Evolutionary conservation across 768 basidiomycete genomes (phyloP).

Genomic region (Botryobasidium botryosum): DNA sequence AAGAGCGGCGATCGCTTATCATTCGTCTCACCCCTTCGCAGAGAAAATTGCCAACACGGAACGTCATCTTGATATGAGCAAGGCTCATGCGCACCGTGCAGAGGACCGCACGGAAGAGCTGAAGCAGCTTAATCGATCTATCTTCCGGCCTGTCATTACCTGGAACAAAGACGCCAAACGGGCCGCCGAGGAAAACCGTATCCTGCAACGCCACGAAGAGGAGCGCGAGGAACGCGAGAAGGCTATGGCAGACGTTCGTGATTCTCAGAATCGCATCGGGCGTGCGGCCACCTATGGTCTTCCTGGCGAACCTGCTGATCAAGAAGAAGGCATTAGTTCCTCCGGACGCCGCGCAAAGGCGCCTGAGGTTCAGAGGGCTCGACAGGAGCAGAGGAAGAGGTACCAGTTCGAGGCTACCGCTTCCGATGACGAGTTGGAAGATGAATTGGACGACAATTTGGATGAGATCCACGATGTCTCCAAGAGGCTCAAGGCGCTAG

Average conservation of each 20-base stretch:
- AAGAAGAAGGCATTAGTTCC: slow-evolving; percentile 25
- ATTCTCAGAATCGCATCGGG: slow-evolving; percentile 74
- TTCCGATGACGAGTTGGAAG: slow-evolving; percentile 87
- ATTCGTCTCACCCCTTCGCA: slow-evolving; percentile 18
- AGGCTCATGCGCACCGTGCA: slow-evolving; percentile 72
- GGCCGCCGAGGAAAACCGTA: slow-evolving; percentile 66
- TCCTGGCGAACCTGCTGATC: slow-evolving; percentile 17
- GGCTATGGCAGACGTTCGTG: slow-evolving; percentile 69
- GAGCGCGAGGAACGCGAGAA: slow-evolving; percentile 73
- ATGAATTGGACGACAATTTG: slow-evolving; percentile 84
- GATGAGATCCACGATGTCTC: slow-evolving; percentile 69
- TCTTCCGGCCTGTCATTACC: slow-evolving; percentile 81
- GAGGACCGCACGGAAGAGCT: slow-evolving; percentile 88
- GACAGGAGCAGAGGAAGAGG: slow-evolving; percentile 57
- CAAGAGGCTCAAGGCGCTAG: slow-evolving; percentile 61
- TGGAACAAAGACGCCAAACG: slow-evolving; percentile 92
- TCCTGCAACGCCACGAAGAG: slow-evolving; percentile 72
- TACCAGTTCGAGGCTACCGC: slow-evolving; percentile 85
- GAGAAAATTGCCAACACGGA: slow-evolving; percentile 88
- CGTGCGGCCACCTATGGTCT: slow-evolving; percentile 48
- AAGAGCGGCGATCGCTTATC: slow-evolving; percentile 3
- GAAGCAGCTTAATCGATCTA: slow-evolving; percentile 84
- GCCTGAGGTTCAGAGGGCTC: slow-evolving; percentile 32
- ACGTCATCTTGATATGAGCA: slow-evolving; percentile 83
- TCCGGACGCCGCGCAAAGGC: slow-evolving; percentile 29